Evolutionary conservation across 2,329 filamentous ascomycete genomes (phyloP).

Genomic region (Lecanosticta acicola): DNA sequence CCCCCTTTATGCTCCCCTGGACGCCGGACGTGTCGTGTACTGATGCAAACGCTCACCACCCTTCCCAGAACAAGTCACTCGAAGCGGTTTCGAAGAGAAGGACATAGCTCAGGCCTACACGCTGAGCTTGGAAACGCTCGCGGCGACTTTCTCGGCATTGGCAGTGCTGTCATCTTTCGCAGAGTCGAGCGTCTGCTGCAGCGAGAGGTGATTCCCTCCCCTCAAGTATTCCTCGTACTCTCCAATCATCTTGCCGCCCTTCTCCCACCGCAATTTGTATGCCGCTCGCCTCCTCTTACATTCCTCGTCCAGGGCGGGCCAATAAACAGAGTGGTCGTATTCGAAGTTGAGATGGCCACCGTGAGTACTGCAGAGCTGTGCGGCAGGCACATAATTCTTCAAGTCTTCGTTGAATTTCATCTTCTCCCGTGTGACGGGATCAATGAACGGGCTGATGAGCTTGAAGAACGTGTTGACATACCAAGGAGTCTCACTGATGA

Average conservation of each 20-base stretch:
- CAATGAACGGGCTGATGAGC: constrained; percentile 91
- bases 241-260: constrained; percentile 72
- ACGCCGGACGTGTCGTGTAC: not conserved
- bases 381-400: constrained; percentile 68
- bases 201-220: constrained; percentile 49
- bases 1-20: not conserved
- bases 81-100: not conserved
- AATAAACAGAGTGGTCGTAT: constrained; percentile 84
- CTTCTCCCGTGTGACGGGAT: constrained; percentile 87
- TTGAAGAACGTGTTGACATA: constrained; percentile 93
- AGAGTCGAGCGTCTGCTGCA: constrained; percentile 18
- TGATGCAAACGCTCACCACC: not conserved
- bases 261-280: constrained; percentile 66
- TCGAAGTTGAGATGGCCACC: constrained; percentile 80
- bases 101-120: constrained; percentile 12
- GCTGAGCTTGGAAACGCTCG: constrained; percentile 10
- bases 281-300: constrained; percentile 60
- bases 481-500: constrained; percentile 90
- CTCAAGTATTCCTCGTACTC: constrained; percentile 84
- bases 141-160: constrained; percentile 9
- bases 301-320: constrained; percentile 74
- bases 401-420: constrained; percentile 97
- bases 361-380: constrained; percentile 75
- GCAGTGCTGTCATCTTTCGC: constrained; percentile 6
- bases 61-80: not conserved